Conservation (phyloP, 176 grass and related monocot genomes). For the Paspalum notatum region DNA sequence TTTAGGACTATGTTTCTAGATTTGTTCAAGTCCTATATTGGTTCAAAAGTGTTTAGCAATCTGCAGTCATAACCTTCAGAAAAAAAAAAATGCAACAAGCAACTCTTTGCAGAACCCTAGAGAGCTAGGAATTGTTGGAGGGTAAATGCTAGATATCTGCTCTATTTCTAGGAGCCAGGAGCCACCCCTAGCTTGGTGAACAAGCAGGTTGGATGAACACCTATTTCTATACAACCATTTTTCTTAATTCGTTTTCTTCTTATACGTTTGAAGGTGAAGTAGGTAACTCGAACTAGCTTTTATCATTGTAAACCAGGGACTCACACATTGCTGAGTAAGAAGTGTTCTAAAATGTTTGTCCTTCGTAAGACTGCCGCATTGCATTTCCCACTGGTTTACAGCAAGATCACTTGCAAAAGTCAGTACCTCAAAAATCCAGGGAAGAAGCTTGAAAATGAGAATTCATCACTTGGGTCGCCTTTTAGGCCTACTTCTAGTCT, state of each 20-base stretch:
- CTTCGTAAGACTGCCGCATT: not conserved
- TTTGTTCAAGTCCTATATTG: not conserved
- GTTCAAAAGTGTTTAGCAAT: not conserved
- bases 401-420: slow-evolving; percentile 4
- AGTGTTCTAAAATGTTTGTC: not conserved
- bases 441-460: slow-evolving; percentile 84
- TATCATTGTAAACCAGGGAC: not conserved
- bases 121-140: not conserved
- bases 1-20: not conserved
- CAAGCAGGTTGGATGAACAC: not conserved
- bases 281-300: not conserved
- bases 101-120: not conserved
- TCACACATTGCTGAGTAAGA: not conserved
- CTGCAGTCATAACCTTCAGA: not conserved
- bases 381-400: not conserved
- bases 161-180: not conserved
- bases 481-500: slow-evolving; percentile 73
- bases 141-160: not conserved
- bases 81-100: not conserved
- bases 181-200: not conserved
- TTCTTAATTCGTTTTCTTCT: not conserved
- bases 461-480: slow-evolving; percentile 89
- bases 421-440: slow-evolving; percentile 73
- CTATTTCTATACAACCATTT: not conserved
- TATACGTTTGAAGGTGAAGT: not conserved